Evolutionary conservation across 106 monocot species (phyloP).

Genomic region (Allium fistulosum): DNA sequence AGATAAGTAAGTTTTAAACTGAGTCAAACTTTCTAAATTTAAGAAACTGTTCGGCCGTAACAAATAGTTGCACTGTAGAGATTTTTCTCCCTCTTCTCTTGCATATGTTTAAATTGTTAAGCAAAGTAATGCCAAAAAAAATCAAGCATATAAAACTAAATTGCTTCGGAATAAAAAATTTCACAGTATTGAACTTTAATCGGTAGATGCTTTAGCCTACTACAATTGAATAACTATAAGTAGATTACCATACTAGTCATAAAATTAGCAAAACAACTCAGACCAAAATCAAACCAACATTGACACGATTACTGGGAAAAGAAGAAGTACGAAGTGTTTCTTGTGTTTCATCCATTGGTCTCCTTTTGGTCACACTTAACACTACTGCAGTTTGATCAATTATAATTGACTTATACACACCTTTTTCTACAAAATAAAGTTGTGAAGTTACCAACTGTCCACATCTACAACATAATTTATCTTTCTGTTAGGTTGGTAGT

Average conservation of each 20-base stretch:
- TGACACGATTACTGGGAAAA: conserved; percentile 80
- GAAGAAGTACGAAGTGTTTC: conserved; percentile 83
- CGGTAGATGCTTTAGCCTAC: too few species aligned
- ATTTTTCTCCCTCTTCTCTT: conserved; percentile 91
- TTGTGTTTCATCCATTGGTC: conserved; percentile 80
- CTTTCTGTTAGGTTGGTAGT: too few species aligned
- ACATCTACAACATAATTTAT: too few species aligned
- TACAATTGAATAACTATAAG: too few species aligned
- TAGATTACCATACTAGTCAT: neutral
- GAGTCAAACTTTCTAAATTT: neutral
- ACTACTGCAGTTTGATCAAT: conserved; percentile 85
- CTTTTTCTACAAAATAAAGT: too few species aligned
- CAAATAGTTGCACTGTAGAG: conserved; percentile 75
- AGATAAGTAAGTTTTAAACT: neutral
- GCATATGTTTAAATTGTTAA: conserved; percentile 10
- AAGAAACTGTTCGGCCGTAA: conserved; percentile 80
- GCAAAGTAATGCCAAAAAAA: neutral
- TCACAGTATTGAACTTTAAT: too few species aligned
- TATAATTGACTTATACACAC: too few species aligned
- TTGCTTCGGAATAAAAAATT: too few species aligned
- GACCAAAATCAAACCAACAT: conserved; percentile 22
- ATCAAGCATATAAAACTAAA: too few species aligned
- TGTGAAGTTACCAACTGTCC: too few species aligned
- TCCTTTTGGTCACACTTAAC: conserved; percentile 65
- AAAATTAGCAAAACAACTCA: too few species aligned